Evolutionary conservation across 305 asterid species (phyloP).

Genomic region (Fraxinus baroniana): DNA sequence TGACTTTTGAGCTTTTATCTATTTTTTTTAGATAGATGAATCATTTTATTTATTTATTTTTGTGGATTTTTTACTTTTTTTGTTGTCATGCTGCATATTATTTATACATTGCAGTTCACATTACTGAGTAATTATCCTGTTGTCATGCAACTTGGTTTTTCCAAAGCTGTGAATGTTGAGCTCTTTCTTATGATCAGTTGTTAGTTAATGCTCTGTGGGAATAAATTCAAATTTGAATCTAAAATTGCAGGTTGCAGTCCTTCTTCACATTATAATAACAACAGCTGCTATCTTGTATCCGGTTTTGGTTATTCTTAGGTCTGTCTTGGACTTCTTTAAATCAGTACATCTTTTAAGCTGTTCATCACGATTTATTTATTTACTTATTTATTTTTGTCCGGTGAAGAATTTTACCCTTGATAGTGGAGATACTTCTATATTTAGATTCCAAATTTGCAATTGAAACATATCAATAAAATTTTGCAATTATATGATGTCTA

Average conservation of each 20-base stretch:
- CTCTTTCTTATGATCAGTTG: constrained; percentile 15
- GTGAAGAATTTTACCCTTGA: constrained; percentile 4
- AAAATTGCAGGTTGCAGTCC: constrained; percentile 63
- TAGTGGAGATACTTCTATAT: neutral
- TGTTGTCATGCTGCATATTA: neutral
- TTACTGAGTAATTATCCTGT: constrained; percentile 8
- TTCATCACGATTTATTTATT: neutral
- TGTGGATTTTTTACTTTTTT: neutral
- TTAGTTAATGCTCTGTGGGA: constrained; percentile 11
- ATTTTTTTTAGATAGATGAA: neutral
- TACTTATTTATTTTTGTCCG: neutral
- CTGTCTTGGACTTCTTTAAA: constrained; percentile 30
- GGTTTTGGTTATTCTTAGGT: constrained; percentile 85
- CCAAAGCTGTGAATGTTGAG: constrained; percentile 3
- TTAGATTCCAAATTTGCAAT: neutral
- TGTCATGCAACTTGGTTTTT: constrained; percentile 1
- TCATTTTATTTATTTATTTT: neutral
- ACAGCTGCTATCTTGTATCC: constrained; percentile 71
- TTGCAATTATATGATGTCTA: neutral
- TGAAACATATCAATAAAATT: neutral
- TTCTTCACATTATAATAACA: constrained; percentile 63
- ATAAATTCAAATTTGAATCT: constrained; percentile 3
- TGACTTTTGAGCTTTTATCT: neutral
- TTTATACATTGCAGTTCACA: neutral
- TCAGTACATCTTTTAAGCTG: constrained; percentile 1